These are phyloP conservation scores for Calonectria leucothoes DNA, from an alignment of 2,329 filamentous ascomycete species.

Conservation along the genomic window DNA sequence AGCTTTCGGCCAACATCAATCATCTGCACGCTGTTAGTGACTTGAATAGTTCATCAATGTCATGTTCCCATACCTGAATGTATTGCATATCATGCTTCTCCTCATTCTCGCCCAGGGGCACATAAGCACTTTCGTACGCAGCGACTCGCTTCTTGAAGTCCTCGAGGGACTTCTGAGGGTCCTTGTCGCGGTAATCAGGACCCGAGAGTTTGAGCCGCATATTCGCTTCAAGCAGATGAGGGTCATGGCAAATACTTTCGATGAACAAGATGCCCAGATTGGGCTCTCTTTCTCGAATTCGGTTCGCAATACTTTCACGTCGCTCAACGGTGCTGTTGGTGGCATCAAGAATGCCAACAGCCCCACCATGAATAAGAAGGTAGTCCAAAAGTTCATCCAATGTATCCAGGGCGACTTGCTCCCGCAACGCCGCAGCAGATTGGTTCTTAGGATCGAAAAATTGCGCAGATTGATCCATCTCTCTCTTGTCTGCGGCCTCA, in stretches of 20 bases:
- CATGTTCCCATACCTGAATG: constrained; percentile 70
- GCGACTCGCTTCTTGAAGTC: constrained; percentile 95
- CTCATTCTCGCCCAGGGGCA: constrained; percentile 90
- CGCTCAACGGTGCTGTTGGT: constrained; percentile 95
- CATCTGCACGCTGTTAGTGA: constrained; percentile 68
- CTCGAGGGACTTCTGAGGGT: constrained; percentile 83
- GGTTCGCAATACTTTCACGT: constrained; percentile 84
- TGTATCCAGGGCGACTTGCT: constrained; percentile 92
- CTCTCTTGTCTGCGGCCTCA: constrained; percentile 44
- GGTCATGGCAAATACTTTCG: constrained; percentile 91
- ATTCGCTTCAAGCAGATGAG: constrained; percentile 88
- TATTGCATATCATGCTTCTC: constrained; percentile 93
- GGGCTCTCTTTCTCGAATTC: constrained; percentile 84
- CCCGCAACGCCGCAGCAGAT: constrained; percentile 83
- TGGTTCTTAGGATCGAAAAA: constrained; percentile 96
- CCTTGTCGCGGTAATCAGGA: constrained; percentile 95
- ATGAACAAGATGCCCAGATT: constrained; percentile 94
- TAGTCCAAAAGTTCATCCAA: constrained; percentile 93
- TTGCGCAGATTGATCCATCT: constrained; percentile 87
- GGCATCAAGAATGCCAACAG: constrained; percentile 94
- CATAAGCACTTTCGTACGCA: constrained; percentile 94
- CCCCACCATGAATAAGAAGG: constrained; percentile 82
- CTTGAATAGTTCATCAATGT: neutral
- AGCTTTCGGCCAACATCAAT: constrained; percentile 97
- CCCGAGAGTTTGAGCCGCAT: constrained; percentile 97